Evolutionary conservation across 495 filamentous ascomycete genomes (phyloP).

Genomic region (Cercophora sp.): DNA sequence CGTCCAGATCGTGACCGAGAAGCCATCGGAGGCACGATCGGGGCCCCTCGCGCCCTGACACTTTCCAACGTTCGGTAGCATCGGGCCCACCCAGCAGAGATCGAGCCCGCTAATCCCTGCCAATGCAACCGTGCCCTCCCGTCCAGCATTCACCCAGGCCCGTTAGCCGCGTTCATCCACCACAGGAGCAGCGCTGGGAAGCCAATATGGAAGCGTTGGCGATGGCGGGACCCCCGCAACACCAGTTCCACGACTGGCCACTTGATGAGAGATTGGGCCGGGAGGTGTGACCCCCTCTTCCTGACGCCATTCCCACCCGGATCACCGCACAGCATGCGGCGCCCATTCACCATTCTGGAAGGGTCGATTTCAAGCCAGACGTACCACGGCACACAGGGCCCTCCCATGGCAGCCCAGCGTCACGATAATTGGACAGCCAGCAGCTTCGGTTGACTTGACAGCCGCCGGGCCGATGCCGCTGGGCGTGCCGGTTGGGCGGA

Average conservation of each 20-base stretch:
- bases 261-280: neutral
- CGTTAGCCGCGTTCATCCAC: too few relatives aligned
- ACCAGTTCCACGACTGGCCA: neutral
- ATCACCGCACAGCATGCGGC: too few relatives aligned
- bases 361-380: neutral
- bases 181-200: neutral
- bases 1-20: conserved; percentile 5
- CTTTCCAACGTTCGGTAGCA: conserved; percentile 1
- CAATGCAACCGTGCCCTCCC: neutral
- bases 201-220: neutral
- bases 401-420: neutral
- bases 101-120: neutral
- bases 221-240: neutral
- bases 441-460: neutral
- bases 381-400: neutral
- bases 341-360: neutral
- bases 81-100: neutral
- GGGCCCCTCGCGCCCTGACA: neutral
- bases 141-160: neutral
- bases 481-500: neutral
- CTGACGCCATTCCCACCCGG: too few relatives aligned
- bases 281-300: too few relatives aligned
- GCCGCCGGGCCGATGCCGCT: neutral
- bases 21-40: conserved; percentile 4
- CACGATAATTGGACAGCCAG: neutral